Evolutionary conservation across 2,329 filamentous ascomycete species (phyloP).

Genomic region (Fusarium siculi): DNA sequence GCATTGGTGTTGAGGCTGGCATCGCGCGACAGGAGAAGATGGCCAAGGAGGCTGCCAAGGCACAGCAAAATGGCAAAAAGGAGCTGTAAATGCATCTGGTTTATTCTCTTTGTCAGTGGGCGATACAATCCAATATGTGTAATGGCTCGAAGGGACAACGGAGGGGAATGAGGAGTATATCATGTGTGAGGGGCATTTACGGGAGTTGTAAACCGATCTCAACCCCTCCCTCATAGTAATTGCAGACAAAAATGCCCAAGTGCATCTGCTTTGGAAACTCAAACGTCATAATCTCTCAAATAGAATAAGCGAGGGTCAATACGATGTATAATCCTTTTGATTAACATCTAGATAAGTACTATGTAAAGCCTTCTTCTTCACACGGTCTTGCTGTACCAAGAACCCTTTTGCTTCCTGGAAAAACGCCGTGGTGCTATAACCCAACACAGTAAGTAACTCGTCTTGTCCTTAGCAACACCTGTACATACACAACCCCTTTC

Average conservation of each 20-base stretch:
- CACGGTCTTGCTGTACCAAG: constrained; percentile 18
- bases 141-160: neutral
- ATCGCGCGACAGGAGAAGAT: constrained; percentile 86
- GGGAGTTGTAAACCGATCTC: neutral
- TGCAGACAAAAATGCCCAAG: neutral
- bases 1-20: constrained; percentile 88
- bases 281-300: neutral
- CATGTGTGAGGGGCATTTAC: neutral
- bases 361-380: constrained; percentile 7
- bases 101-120: neutral
- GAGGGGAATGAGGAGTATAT: neutral
- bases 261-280: neutral
- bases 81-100: constrained; percentile 29
- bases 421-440: constrained; percentile 41
- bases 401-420: constrained; percentile 27
- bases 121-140: neutral
- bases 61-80: constrained; percentile 47
- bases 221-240: neutral
- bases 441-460: constrained; percentile 34
- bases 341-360: constrained; percentile 21
- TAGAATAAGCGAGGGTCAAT: neutral
- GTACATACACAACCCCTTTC: constrained; percentile 15
- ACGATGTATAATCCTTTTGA: constrained; percentile 15
- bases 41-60: constrained; percentile 75
- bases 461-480: constrained; percentile 27